Base-by-base conservation (phyloP, 1,139 yeast species). In the Fermentozyma sake region DNA sequence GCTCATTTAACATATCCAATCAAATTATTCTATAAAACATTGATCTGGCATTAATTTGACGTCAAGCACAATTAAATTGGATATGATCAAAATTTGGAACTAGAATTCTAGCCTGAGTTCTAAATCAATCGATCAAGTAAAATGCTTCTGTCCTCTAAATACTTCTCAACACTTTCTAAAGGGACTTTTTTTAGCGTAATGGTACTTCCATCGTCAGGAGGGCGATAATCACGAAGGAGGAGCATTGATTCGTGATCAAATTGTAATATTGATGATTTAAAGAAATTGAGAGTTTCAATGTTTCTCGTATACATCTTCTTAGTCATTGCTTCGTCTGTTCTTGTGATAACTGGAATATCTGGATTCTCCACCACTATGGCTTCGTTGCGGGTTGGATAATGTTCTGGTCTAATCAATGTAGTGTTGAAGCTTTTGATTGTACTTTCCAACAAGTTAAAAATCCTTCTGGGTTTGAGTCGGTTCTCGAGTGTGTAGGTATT, bases 381-480 rank as follows among this genome's bases (percentile, higher is more conserved):
- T n/a, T 20, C 20, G 11, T 22, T 21, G 14, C 23, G 10, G 14
- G 28, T 50, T 3, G 63, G 61, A 31, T 55, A 58, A 37, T 58
- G 61, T 24, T 55, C 55, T 5, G 62, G 63, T 22, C 61, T 40
- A 9, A 58, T 49, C 19, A 55, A 40, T 1, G 62, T 53, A 15
- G 42, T 43, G 24, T 48, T 50, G 37, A 58, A 58, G 14, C 44
- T 40, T 15, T 43, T 38, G 6, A 58, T 54, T 3, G 58, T 55
- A 1, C 40, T 41, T 33, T 58, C 65, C 14, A 33, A 21, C 11
- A 42, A 32, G 26, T 46, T 40, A 4, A 34, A 33, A 16, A 50
- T 35, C 3, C 22, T 23, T 26, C 62, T 34, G n/a, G 46, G 31
- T 16, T 29, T 31, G 20, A 41, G 39, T 24, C 51, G 37, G 33